A percentile compares a stretch with the other conserved stretches of the same genome.
Conservation (phyloP, 192 early-diverging fungal genomes). For the Gryganskiella cystojenkinii region DNA sequence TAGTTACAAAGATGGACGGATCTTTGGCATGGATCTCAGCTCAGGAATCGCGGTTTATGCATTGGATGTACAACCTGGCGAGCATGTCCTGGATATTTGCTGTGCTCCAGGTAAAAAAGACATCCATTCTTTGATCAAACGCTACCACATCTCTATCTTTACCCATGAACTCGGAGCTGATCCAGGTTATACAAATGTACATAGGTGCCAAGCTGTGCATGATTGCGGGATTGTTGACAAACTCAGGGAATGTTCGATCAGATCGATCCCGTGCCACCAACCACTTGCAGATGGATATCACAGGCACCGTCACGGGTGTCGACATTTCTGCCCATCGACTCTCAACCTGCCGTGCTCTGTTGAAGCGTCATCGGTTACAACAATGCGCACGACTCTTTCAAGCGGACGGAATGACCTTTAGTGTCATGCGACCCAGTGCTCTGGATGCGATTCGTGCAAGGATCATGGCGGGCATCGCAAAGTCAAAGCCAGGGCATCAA, state of each 20-base stretch:
- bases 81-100: conserved; percentile 93
- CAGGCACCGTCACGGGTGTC: conserved; percentile 93
- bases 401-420: conserved; percentile 87
- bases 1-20: conserved; percentile 55
- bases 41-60: conserved; percentile 88
- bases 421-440: conserved; percentile 72
- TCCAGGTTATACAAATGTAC: too few relatives aligned
- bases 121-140: background rate
- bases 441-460: conserved; percentile 40
- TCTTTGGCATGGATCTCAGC: conserved; percentile 86
- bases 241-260: conserved; percentile 51
- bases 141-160: background rate
- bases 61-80: conserved; percentile 73
- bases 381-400: conserved; percentile 74
- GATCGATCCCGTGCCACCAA: conserved; percentile 17
- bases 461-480: conserved; percentile 28
- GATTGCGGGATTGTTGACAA: conserved; percentile 75
- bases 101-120: conserved; percentile 72
- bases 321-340: conserved; percentile 82
- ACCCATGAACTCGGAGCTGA: too few relatives aligned
- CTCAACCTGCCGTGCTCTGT: conserved; percentile 75
- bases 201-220: conserved; percentile 86
- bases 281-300: conserved; percentile 47
- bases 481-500: conserved; percentile 1
- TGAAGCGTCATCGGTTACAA: conserved; percentile 76